These are phyloP conservation scores for Plasmodium falciparum DNA, from an alignment of 169 alveolate species.

Conservation along the genomic window DNA sequence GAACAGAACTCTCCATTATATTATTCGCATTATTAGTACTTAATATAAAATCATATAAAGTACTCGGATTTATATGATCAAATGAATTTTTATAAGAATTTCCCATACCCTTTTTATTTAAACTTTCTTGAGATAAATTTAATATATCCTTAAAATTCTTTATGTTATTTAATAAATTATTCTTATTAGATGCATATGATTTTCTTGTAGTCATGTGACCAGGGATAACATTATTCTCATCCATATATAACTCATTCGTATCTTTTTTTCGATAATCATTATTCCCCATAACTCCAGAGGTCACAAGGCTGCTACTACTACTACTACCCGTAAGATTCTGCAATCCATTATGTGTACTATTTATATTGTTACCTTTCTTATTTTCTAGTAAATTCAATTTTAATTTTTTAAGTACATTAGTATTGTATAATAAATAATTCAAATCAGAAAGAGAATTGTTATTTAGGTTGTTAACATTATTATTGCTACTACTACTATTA, in stretches of 20 bases:
- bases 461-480: not conserved
- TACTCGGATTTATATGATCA: conserved; percentile 42
- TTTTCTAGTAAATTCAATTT: conserved; percentile 43
- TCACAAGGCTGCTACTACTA: not conserved
- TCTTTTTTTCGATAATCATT: conserved; percentile 38
- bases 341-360: not conserved
- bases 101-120: conserved; percentile 26
- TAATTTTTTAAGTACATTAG: conserved; percentile 39
- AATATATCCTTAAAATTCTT: conserved; percentile 53
- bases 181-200: conserved; percentile 4
- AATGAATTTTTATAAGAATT: not conserved
- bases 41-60: conserved; percentile 62
- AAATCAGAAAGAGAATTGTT: conserved; percentile 15
- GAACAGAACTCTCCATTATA: conserved; percentile 33
- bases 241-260: conserved; percentile 19
- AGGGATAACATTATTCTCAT: not conserved
- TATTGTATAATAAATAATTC: conserved; percentile 35
- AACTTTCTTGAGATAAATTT: conserved; percentile 48
- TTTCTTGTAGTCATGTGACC: conserved; percentile 26
- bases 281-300: not conserved
- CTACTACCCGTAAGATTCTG: not conserved
- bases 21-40: conserved; percentile 36
- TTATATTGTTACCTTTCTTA: conserved; percentile 9
- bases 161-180: conserved; percentile 19
- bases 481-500: not conserved